Percentiles rank a stretch among this genome's conserved stretches.
Evolutionary conservation across 129 eudicot species (phyloP).

Genomic region (Daucus carota): DNA sequence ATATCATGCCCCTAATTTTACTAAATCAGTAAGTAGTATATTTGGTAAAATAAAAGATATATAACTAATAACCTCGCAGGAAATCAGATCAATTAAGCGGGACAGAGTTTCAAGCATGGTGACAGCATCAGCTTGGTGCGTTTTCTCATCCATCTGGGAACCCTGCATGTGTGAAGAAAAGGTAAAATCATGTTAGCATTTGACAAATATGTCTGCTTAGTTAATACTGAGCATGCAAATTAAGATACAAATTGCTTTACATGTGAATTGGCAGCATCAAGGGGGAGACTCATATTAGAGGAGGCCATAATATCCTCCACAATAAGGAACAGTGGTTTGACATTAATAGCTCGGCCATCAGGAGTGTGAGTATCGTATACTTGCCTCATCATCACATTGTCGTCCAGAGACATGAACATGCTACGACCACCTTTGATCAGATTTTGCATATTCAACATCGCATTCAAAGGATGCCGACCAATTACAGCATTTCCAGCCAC

Average conservation of each 20-base stretch:
- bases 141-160: slow-evolving; percentile 16
- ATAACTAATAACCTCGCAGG: slow-evolving; percentile 63
- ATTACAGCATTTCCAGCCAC: not conserved
- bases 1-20: not conserved
- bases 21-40: not conserved
- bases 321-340: slow-evolving; percentile 49
- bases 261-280: slow-evolving; percentile 17
- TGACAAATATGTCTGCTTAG: not conserved
- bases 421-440: slow-evolving; percentile 29
- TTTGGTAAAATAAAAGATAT: not conserved
- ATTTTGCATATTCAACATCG: slow-evolving; percentile 15
- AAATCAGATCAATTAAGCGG: slow-evolving; percentile 39
- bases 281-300: slow-evolving; percentile 23
- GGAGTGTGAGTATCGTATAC: slow-evolving; percentile 45
- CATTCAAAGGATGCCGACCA: not conserved
- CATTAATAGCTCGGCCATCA: slow-evolving; percentile 47
- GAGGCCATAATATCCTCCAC: slow-evolving; percentile 46
- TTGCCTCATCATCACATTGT: slow-evolving; percentile 51
- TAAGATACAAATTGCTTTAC: not conserved
- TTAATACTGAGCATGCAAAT: not conserved
- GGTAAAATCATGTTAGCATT: not conserved
- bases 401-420: slow-evolving; percentile 47
- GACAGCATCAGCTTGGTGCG: slow-evolving; percentile 20
- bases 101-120: slow-evolving; percentile 33
- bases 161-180: not conserved